Conservation (phyloP, 2,329 filamentous ascomycete genomes). For the Ceratocystis alfenasii region DNA sequence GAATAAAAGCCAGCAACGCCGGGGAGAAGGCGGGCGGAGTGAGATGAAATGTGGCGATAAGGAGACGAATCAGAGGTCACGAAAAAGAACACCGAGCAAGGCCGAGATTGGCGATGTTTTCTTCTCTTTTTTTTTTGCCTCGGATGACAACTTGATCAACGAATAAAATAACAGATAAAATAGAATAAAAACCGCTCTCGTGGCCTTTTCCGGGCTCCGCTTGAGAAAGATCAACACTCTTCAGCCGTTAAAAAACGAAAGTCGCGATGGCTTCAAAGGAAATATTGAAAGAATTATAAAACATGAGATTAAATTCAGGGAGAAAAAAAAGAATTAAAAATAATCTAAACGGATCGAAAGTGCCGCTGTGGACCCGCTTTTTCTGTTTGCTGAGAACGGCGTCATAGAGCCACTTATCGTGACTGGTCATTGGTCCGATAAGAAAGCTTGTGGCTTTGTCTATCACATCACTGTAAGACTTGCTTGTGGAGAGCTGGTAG, state of each 20-base stretch:
- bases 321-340: not conserved
- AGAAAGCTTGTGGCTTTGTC: not conserved
- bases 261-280: slow-evolving; percentile 1
- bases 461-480: slow-evolving; percentile 16
- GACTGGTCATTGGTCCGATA: slow-evolving; percentile 10
- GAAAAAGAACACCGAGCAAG: slow-evolving; percentile 1
- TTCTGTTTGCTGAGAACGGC: slow-evolving; percentile 13
- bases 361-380: slow-evolving; percentile 8
- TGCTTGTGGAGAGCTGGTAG: slow-evolving; percentile 3
- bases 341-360: slow-evolving; percentile 1
- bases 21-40: not conserved
- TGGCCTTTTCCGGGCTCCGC: no score
- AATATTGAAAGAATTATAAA: not conserved
- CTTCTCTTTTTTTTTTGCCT: not conserved
- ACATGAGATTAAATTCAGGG: not conserved
- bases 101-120: not conserved
- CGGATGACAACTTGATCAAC: no score
- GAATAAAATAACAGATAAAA: not conserved
- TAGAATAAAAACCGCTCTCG: not conserved
- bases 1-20: slow-evolving; percentile 10
- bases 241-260: not conserved
- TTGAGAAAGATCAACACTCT: no score
- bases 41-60: not conserved
- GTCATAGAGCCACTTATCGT: slow-evolving; percentile 15
- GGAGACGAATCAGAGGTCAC: not conserved